Evolutionary conservation across 768 basidiomycete species (phyloP).

Genomic region (Lentinus brumalis): DNA sequence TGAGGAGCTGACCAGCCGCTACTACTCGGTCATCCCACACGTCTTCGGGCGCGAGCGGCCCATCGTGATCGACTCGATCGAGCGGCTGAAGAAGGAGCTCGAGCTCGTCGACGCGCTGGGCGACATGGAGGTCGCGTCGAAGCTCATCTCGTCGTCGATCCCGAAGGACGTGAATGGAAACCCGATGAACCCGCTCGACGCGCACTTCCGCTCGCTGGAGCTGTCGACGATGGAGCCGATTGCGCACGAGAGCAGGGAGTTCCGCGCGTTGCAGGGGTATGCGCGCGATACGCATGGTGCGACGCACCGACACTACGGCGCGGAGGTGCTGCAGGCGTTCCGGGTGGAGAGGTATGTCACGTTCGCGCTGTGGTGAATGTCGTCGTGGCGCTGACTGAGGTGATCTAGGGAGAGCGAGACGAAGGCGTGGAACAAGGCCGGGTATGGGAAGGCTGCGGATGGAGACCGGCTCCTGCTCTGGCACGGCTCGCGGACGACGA

Average conservation of each 20-base stretch:
- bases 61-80: conserved; percentile 41
- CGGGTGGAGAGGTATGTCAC: conserved; percentile 52
- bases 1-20: conserved; percentile 48
- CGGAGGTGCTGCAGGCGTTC: conserved; percentile 50
- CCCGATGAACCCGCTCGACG: conserved; percentile 57
- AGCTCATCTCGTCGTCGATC: conserved; percentile 47
- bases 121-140: conserved; percentile 66
- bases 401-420: conserved; percentile 35
- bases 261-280: conserved; percentile 48
- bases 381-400: conserved; percentile 27
- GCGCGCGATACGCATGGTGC: conserved; percentile 56
- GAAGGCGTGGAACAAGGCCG: conserved; percentile 46
- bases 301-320: conserved; percentile 50
- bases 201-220: conserved; percentile 53
- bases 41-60: conserved; percentile 57
- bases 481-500: conserved; percentile 65
- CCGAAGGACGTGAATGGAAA: conserved; percentile 46
- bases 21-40: conserved; percentile 71
- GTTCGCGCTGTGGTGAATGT: background rate
- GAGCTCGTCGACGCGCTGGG: conserved; percentile 66
- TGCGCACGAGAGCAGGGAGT: conserved; percentile 43
- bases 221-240: conserved; percentile 57
- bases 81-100: conserved; percentile 51
- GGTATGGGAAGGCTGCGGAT: conserved; percentile 42
- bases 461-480: conserved; percentile 61